Evolutionary conservation across 345 rosid species (phyloP), one percentile per base, ranked within the genome.

Genomic region (Lumnitzera littorea): DNA sequence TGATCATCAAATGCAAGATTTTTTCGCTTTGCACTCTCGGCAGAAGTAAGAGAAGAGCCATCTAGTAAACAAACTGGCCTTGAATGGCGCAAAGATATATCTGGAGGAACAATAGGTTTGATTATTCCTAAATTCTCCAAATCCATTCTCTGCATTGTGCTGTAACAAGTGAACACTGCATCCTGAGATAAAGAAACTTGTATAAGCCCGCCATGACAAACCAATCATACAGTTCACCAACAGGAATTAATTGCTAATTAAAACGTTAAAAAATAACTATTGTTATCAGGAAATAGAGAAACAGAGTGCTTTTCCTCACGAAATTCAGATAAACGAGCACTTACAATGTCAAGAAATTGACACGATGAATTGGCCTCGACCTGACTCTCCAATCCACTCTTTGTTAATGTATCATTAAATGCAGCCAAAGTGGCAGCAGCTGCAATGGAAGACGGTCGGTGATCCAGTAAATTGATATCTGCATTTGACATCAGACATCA

Each of bases 391-490:
- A 83, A 53, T 57, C 51, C 66, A n/a, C 64, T 50, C 73, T 65
- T 80, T 53, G 82, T 72, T 50, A 76, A 53, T 29, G 61, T 65
- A 24, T 66, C 69, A 67, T 75, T 74, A 56, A 74, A 56, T 53
- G 76, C 78, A 43, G 71, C 70, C 57, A 81, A 63, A 25, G 76
- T 61, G 11, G 89, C 82, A 12, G 89, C 89, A 9, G 75, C 77
- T 1, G 85, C 94, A 53, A 83, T 57, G 11, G 57, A 64, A 23
- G 94, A 83, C 3, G 94, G 89, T 53, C 81, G 71, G 56, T 73
- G 63, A 48, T 73, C 71, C 64, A 60, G 58, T 65, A 75, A 60
- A 67, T 72, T 72, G 60, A 71, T 73, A 64, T 74, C 89, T 86
- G 72, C 57, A 68, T 6, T 31, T 23, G 25, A 54, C 7, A n/a